Conservation (phyloP, 805 yeast genomes). For the Candida xyloterini region DNA sequence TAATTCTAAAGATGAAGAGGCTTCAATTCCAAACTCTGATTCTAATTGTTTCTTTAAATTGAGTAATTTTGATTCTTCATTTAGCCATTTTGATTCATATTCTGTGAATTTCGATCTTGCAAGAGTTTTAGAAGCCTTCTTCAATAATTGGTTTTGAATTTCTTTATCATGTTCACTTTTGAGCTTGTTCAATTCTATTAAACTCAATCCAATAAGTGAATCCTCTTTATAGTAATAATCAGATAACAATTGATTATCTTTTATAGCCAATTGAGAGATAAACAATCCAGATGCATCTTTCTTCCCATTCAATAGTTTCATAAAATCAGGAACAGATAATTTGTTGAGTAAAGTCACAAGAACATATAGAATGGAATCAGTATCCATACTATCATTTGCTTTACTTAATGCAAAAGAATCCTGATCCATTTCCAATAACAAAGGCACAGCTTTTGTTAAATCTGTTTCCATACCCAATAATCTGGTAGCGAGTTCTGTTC, state of each 20-base stretch:
- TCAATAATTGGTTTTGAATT: constrained; percentile 23
- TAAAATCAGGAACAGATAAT: constrained; percentile 63
- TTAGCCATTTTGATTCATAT: constrained; percentile 39
- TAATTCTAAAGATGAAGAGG: constrained; percentile 44
- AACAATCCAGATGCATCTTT: constrained; percentile 41
- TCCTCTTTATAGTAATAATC: constrained; percentile 69
- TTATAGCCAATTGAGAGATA: constrained; percentile 30
- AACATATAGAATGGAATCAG: constrained; percentile 57
- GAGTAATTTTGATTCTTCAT: constrained; percentile 43
- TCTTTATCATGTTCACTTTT: constrained; percentile 25
- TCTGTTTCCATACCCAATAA: constrained; percentile 69
- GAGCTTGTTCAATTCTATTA: constrained; percentile 34
- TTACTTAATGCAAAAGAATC: constrained; percentile 64
- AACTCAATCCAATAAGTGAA: constrained; percentile 44
- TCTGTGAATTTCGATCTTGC: constrained; percentile 32
- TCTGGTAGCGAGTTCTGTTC: constrained; percentile 61
- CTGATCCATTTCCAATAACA: constrained; percentile 70
- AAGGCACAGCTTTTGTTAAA: constrained; percentile 56
- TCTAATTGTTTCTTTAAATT: constrained; percentile 42
- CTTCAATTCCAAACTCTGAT: background rate
- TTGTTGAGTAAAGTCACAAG: constrained; percentile 52
- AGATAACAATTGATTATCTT: constrained; percentile 39
- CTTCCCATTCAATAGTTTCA: constrained; percentile 55
- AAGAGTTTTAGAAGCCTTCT: constrained; percentile 30
- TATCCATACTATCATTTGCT: constrained; percentile 58